Evolutionary conservation across 305 asterid genomes (phyloP).

Genomic region (Coffea humblotiana): DNA sequence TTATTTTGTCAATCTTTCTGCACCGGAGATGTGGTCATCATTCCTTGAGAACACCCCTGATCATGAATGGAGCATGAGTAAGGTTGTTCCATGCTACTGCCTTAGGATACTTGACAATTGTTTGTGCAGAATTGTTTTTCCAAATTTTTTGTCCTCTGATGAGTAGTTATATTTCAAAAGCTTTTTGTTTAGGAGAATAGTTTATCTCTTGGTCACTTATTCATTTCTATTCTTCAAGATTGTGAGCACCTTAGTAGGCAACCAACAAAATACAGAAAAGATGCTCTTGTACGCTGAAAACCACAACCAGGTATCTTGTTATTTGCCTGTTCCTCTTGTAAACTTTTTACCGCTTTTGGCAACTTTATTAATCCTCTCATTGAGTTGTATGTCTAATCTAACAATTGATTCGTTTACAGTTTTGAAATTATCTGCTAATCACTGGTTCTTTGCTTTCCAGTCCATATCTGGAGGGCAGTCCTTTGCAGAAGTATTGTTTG

Average conservation of each 20-base stretch:
- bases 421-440: slow-evolving; percentile 12
- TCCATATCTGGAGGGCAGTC: slow-evolving; percentile 91
- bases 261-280: slow-evolving; percentile 51
- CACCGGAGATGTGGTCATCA: slow-evolving; percentile 84
- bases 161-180: background rate
- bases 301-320: slow-evolving; percentile 78
- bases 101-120: background rate
- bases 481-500: slow-evolving; percentile 83
- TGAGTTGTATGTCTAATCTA: background rate
- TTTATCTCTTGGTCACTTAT: slow-evolving; percentile 21
- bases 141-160: background rate
- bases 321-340: slow-evolving; percentile 14
- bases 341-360: slow-evolving; percentile 9
- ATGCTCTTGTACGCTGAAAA: slow-evolving; percentile 94
- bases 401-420: slow-evolving; percentile 2
- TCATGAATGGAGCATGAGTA: slow-evolving; percentile 88
- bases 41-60: slow-evolving; percentile 72
- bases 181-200: background rate
- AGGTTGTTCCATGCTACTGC: slow-evolving; percentile 47
- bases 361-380: slow-evolving; percentile 9
- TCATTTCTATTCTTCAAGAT: slow-evolving; percentile 48
- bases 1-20: slow-evolving; percentile 84
- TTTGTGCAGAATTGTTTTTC: background rate
- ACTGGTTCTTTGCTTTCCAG: slow-evolving; percentile 47
- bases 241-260: slow-evolving; percentile 65